Evolutionary conservation across 1,284 basidiomycete genomes (phyloP), one percentile per base, ranked within the genome.

Genomic region (Rhodotorula glutinis): DNA sequence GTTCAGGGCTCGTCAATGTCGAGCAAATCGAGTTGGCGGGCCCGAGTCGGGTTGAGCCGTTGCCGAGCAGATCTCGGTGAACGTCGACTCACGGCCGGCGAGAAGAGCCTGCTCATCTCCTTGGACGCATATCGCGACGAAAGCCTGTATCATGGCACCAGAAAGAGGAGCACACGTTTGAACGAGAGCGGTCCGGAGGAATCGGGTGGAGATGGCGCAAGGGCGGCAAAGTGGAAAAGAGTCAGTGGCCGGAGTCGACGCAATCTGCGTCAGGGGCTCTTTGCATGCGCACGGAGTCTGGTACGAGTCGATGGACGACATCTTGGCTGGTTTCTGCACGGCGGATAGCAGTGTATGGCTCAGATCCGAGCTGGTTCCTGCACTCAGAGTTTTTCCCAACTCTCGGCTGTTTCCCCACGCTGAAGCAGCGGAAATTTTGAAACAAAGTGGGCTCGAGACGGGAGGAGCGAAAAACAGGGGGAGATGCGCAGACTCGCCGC

Each of bases 91-190:
- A 94, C 93, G 60, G 87, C 87, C 64, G 89, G 86, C 52, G 94
- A 98, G 82, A 98, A 98, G 64, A 98, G 85, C 80, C 91, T 85
- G 19, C 92, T 88, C 95, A 98, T 98, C 81, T 98, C 95, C 79
- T 95, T 95, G 83, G 91, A 94, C 29, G 96, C 96, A 90, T 98
- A 98, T 64, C 95, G 93, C 78, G 93, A 96, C 47, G 74, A 75
- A 27, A 76, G 72, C 9, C 75, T 76, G 40, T 5, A 16, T 25
- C 11, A 8, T 11, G 14, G 25, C 11, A 3, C 11, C n/a, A 17
- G 29, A 17, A 3, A 8, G 30, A 14, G 19, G 38, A 4, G 27
- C 13, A 23, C 17, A 4, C 7, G 27, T n/a, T 25, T 17, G n/a
- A 46, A 17, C 13, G 49, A 27, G 38, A 44, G 52, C 43, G 43